A percentile compares a stretch with the other conserved stretches of the same genome.
Conservation (phyloP, 2,329 filamentous ascomycete genomes). For the Fusarium tricinctum region DNA sequence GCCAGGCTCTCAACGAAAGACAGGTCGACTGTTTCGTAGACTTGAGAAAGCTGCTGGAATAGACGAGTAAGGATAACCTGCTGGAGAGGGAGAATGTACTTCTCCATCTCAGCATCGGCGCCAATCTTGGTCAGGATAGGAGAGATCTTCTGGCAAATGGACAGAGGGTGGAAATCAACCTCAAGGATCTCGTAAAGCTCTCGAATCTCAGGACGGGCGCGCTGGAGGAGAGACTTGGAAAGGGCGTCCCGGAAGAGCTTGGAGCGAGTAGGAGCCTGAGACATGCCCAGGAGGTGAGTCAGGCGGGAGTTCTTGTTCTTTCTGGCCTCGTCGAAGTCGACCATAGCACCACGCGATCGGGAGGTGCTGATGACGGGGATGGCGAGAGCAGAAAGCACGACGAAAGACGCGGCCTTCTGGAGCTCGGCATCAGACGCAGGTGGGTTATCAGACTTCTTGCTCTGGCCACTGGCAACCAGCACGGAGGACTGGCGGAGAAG, state of each 20-base stretch:
- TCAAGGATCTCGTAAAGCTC: conserved; percentile 99
- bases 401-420: conserved; percentile 94
- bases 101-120: conserved; percentile 94
- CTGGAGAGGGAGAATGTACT: conserved; percentile 94
- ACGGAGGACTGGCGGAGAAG: conserved; percentile 91
- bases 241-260: conserved; percentile 96
- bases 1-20: conserved; percentile 93
- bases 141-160: conserved; percentile 99
- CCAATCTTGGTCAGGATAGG: conserved; percentile 96
- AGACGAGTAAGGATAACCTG: conserved; percentile 98
- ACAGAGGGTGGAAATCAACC: conserved; percentile 98
- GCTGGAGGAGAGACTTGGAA: conserved; percentile 93
- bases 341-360: conserved; percentile 92
- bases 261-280: conserved; percentile 86
- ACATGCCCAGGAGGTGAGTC: conserved; percentile 96
- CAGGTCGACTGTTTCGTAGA: conserved; percentile 97
- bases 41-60: conserved; percentile 98
- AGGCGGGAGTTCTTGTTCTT: conserved; percentile 99
- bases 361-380: conserved; percentile 99
- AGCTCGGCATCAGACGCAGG: conserved; percentile 90
- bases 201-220: conserved; percentile 92
- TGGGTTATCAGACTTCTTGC: conserved; percentile 95
- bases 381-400: conserved; percentile 93
- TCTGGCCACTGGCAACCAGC: conserved; percentile 85
- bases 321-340: conserved; percentile 95